Base-by-base conservation (phyloP, 2,329 filamentous ascomycete genomes). In the Alternaria panax region DNA sequence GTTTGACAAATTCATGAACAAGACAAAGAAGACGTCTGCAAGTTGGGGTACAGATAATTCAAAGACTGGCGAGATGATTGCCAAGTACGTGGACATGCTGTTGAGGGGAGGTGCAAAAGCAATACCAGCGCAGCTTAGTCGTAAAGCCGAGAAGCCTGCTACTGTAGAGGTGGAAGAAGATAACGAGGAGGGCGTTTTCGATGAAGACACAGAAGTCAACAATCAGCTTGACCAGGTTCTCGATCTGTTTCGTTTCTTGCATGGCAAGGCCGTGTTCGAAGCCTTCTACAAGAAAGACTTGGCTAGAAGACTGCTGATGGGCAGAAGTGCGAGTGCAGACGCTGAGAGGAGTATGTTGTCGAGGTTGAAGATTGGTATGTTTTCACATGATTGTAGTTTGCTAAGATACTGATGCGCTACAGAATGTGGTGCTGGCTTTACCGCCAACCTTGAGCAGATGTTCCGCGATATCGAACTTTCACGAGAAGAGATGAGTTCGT, bases 221-320 rank as follows among this genome's bases (percentile, higher is more conserved):
- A 88, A 90, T 36, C 95, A 98, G 75, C 84, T 99, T 11, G 93
- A 99, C 69, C 91, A 96, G 73, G 93, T 92, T 0, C 83, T 99
- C 3, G 94, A 98, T 76, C 83, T 99, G 5, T 99, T 99, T 85
- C 88, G 96, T 5, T 98, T 98, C 77, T 92, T 99, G 32, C 90
- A 98, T 74, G 95, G 95, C 66, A 99, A 99, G 77, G 94, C 96
- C 55, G 92, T 97, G 0, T 99, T 99, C 64, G 95, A 99, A 76
- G 94, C 95, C 1, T 99, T 99, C 76, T 99, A 99, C 85, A 99
- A 99, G 83, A 96, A 95, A 72, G 95, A 98, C 73, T 85, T 99
- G 51, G 94, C 96, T 1, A 87, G 93, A 16, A 87, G 95, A 46
- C 81, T 99, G 41, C 84, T 99, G 55, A 93, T 98, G 92, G 90